Conservation (phyloP, 2,329 filamentous ascomycete genomes). For the Pseudogymnoascus sp. region DNA sequence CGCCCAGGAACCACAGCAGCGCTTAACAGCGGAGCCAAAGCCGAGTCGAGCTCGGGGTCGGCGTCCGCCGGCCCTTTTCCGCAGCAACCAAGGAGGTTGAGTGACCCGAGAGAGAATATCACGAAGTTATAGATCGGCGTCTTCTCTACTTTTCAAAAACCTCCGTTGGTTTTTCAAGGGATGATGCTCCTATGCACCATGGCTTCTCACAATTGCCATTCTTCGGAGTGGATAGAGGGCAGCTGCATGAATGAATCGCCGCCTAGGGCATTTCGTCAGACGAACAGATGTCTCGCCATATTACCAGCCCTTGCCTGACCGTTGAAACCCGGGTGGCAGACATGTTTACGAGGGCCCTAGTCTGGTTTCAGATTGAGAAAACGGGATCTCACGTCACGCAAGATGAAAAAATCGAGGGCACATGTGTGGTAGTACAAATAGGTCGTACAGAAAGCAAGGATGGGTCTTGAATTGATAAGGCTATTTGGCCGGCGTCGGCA, state of each 20-base stretch:
- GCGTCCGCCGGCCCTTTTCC: constrained; percentile 8
- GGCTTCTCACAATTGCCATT: background rate
- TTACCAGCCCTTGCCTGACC: background rate
- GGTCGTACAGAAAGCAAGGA: background rate
- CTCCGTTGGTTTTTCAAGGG: background rate
- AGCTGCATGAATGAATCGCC: background rate
- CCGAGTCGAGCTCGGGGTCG: constrained; percentile 5
- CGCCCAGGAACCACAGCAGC: constrained; percentile 15
- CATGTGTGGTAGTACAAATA: background rate
- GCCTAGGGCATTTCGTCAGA: background rate
- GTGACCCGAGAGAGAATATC: constrained; percentile 20
- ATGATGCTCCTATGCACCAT: background rate
- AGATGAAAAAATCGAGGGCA: background rate
- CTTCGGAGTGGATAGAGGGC: background rate
- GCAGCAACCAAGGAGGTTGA: constrained; percentile 15
- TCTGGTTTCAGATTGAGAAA: background rate
- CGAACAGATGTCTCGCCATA: background rate
- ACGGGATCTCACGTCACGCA: background rate
- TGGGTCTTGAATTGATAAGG: constrained; percentile 1
- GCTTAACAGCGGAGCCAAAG: constrained; percentile 10
- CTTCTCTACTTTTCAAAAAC: background rate
- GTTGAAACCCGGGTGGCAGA: background rate
- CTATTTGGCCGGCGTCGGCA: background rate
- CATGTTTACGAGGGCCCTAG: background rate
- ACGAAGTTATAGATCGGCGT: constrained; percentile 17